These are phyloP conservation scores for Begonia loranthoides DNA, from an alignment of 306 rosid genomes.

Conservation along the genomic window DNA sequence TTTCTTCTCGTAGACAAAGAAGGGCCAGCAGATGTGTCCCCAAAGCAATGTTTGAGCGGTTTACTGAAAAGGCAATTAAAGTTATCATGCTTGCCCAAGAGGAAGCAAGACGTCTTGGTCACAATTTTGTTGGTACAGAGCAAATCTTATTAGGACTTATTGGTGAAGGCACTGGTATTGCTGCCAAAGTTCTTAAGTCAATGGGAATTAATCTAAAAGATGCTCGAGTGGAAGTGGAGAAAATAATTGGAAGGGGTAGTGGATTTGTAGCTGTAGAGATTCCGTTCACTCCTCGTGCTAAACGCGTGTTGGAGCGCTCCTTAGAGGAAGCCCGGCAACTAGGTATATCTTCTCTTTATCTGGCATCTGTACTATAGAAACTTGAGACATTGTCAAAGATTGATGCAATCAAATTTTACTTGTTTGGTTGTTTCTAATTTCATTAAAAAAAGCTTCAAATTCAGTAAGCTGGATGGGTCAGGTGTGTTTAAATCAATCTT, in stretches of 20 bases:
- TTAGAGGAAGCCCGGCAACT: conserved; percentile 99
- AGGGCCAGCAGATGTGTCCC: conserved; percentile 59
- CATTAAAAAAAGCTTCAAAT: too few relatives aligned
- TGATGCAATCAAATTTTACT: too few relatives aligned
- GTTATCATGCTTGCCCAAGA: conserved; percentile 98
- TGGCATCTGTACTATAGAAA: neutral
- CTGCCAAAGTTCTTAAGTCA: conserved; percentile 90
- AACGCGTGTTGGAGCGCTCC: conserved; percentile 95
- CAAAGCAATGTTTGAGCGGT: conserved; percentile 96
- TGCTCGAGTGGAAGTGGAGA: conserved; percentile 97
- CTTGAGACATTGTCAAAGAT: too few relatives aligned
- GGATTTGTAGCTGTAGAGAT: conserved; percentile 97
- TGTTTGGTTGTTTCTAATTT: too few relatives aligned
- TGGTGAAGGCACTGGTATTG: conserved; percentile 98
- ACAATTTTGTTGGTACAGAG: conserved; percentile 97
- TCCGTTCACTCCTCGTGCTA: conserved; percentile 97
- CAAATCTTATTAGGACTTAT: conserved; percentile 97
- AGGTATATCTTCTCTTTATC: conserved; percentile 26
- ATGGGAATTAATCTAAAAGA: conserved; percentile 98
- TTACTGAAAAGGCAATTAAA: conserved; percentile 93
- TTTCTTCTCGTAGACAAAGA: conserved; percentile 30
- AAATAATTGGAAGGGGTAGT: conserved; percentile 98
- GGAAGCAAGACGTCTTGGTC: conserved; percentile 98
- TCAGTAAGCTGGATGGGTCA: too few relatives aligned
- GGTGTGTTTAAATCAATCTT: too few relatives aligned